Evolutionary conservation across 108 stramenopile genomes (phyloP), one percentile per base, ranked within the genome.

Genomic region (Pseudonitzschia pungens): DNA sequence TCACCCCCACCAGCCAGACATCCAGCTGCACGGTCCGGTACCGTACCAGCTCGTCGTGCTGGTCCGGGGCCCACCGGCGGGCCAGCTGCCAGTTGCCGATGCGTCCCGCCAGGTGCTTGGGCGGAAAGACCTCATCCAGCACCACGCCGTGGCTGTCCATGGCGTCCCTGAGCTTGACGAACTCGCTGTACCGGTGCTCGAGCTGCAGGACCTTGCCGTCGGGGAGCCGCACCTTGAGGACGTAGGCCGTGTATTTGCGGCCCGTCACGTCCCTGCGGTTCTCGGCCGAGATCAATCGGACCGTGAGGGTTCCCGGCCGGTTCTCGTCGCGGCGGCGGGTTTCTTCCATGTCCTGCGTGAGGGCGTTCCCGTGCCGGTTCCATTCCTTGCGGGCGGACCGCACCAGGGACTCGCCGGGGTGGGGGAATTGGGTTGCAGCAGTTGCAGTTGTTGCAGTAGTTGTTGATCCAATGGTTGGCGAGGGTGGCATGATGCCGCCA

Each of bases 141-240:
- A 26, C n/a, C 20, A 84, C 70, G 24, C 64, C 8, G 57, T 84
- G 72, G 16, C 72, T 60, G 22, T 51, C 28, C 15, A 86, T 44
- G 16, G 80, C 40, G 27, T 70, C 72, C 33, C 81, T 44, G 45
- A 91, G 74, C 72, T 87, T 84, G 55, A 55, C 56, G 79, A 91
- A 91, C 59, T 91, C 89, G 31, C 73, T 73, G 66, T 87, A 91
- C 11, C 89, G 83, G 74, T 86, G 89, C 76, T 91, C 87, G 33
- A 86, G 32, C 44, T 72, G 0, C 72, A 73, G 20, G 16, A 53
- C 56, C 53, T 71, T 45, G 67, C 54, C 62, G 69, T 67, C 68
- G 55, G 43, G 57, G 16, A 70, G 45, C 41, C 57, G 33, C 6
- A 88, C 87, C 22, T 45, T 50, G 20, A 91, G 43, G 22, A 86